Evolutionary conservation across 208 protist genomes (phyloP).

Genomic region (Leishmania turanica): DNA sequence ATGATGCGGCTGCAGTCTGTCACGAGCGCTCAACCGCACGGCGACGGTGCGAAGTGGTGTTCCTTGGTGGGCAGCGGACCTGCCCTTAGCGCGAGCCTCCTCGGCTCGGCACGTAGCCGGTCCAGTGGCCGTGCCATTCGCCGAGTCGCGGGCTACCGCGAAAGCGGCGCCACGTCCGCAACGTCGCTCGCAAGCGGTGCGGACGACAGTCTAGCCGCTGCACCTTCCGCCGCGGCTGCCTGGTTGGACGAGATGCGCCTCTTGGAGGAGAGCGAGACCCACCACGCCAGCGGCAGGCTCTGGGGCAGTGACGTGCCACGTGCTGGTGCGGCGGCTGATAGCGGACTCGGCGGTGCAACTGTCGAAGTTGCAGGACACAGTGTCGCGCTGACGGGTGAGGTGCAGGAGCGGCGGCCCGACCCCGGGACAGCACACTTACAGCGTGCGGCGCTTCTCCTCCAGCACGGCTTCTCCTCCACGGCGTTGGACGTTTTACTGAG

Average conservation of each 20-base stretch:
- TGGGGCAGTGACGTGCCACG: background rate
- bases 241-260: slow-evolving; percentile 18
- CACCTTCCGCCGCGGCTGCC: background rate
- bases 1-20: slow-evolving; percentile 10
- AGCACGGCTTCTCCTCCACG: slow-evolving; percentile 20
- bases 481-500: slow-evolving; percentile 44
- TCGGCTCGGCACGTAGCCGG: background rate
- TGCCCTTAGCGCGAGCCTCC: background rate
- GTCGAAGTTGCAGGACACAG: background rate
- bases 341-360: background rate
- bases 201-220: background rate
- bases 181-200: background rate
- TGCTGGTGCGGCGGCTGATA: background rate
- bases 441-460: slow-evolving; percentile 30
- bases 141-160: background rate
- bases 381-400: background rate
- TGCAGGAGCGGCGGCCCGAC: background rate
- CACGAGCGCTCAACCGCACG: background rate
- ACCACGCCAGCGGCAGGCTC: background rate
- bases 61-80: background rate
- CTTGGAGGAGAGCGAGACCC: slow-evolving; percentile 17
- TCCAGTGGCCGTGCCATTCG: slow-evolving; percentile 1
- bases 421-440: slow-evolving; percentile 33
- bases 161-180: background rate
- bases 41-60: background rate